These are phyloP conservation scores for Lavandula angustifolia DNA, from an alignment of 257 asterid genomes.

Conservation along the genomic window DNA sequence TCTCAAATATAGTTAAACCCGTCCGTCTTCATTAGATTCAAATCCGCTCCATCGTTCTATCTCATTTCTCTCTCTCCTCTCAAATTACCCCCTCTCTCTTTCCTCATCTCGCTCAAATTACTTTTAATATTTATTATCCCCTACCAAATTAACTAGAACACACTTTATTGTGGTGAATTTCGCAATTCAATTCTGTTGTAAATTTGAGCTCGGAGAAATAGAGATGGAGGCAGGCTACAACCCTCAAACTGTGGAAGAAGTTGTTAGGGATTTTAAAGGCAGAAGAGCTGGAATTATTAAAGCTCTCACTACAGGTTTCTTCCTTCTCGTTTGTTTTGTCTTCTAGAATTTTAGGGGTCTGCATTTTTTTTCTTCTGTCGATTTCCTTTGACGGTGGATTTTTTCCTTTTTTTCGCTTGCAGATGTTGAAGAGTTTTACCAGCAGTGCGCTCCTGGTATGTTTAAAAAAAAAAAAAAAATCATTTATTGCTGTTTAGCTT, in stretches of 20 bases:
- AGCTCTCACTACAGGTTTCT: conserved; percentile 56
- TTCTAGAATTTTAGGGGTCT: neutral
- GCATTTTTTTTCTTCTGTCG: conserved; percentile 1
- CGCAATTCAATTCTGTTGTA: neutral
- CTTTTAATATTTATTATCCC: conserved; percentile 24
- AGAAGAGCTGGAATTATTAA: conserved; percentile 56
- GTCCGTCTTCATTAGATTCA: conserved; percentile 42
- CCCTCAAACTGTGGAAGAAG: conserved; percentile 60
- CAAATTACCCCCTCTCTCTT: too few species aligned
- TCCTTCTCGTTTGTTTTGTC: neutral
- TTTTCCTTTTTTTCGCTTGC: conserved; percentile 25
- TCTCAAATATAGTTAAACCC: conserved; percentile 45
- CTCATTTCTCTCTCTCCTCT: neutral
- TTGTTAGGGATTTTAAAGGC: conserved; percentile 58
- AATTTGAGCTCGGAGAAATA: conserved; percentile 16
- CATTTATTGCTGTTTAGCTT: neutral
- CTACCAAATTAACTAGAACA: conserved; percentile 33
- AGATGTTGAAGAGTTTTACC: conserved; percentile 64
- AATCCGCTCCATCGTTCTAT: conserved; percentile 37
- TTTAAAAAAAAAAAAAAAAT: too few species aligned
- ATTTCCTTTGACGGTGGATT: neutral
- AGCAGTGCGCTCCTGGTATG: conserved; percentile 86
- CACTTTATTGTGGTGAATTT: neutral
- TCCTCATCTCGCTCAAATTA: neutral
- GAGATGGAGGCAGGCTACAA: conserved; percentile 45